A percentile compares a stretch with the other conserved stretches of the same genome.
These are phyloP conservation scores for Pythium guiyangense DNA, from an alignment of 352 stramenopile genomes.

Conservation along the genomic window DNA sequence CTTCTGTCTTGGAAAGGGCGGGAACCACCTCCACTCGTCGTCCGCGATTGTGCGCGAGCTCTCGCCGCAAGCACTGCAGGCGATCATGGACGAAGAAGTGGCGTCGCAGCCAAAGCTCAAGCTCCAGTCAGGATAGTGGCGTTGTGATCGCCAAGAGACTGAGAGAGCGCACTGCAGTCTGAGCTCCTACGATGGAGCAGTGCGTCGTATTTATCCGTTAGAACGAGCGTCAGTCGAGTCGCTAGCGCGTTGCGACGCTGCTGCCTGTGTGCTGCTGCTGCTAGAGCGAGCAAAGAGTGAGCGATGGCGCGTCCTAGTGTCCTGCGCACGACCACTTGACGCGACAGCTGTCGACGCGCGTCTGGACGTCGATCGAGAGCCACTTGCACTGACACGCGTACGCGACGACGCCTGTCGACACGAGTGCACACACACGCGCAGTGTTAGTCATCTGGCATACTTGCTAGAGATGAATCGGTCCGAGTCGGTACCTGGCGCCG, in stretches of 20 bases:
- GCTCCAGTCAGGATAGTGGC: slow-evolving; percentile 12
- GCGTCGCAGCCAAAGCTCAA: slow-evolving; percentile 52
- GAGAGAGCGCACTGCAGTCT: neutral
- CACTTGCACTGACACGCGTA: slow-evolving; percentile 85
- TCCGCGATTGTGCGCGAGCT: slow-evolving; percentile 3
- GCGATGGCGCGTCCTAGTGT: slow-evolving; percentile 23
- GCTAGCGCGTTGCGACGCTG: neutral
- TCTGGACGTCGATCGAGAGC: slow-evolving; percentile 51
- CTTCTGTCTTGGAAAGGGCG: slow-evolving; percentile 35
- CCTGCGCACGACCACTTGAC: slow-evolving; percentile 75
- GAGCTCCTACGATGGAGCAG: too few species aligned
- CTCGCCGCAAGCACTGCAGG: slow-evolving; percentile 26
- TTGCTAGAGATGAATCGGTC: neutral
- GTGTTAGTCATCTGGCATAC: neutral
- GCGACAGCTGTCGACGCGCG: slow-evolving; percentile 38
- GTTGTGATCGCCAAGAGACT: neutral
- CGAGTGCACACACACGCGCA: too few species aligned
- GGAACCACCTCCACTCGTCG: neutral
- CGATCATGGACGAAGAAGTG: slow-evolving; percentile 37
- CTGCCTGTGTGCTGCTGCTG: neutral
- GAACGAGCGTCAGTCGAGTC: neutral
- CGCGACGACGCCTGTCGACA: slow-evolving; percentile 32
- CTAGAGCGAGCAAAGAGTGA: too few species aligned
- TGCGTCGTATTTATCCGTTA: slow-evolving; percentile 11
- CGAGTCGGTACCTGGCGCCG: slow-evolving; percentile 25